Conservation (phyloP, 176 grass and related monocot species). For the Zea luxurians region DNA sequence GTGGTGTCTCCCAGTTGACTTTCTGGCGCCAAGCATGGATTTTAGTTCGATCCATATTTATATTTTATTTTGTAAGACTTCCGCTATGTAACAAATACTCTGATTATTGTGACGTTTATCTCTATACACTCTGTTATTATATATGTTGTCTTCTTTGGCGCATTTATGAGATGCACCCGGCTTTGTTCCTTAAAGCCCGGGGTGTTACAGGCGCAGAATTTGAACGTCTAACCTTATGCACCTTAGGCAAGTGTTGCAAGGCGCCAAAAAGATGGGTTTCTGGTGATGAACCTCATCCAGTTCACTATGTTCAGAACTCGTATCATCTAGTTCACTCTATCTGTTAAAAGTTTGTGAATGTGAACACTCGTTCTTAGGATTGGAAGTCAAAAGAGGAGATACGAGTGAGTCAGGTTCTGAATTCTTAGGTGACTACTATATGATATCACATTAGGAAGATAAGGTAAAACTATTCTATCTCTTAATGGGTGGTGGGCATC, state of each 20-base stretch:
- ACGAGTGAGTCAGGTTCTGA: slow-evolving; percentile 92
- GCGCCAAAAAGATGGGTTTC: slow-evolving; percentile 89
- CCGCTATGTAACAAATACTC: no score
- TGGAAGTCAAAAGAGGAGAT: slow-evolving; percentile 92
- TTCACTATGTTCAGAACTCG: slow-evolving; percentile 64
- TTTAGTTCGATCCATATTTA: no score
- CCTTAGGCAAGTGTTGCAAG: slow-evolving; percentile 79
- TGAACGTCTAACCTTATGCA: no score
- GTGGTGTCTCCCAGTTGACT: no score
- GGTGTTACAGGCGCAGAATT: no score
- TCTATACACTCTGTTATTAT: no score
- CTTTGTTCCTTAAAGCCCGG: no score
- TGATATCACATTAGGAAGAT: slow-evolving; percentile 92
- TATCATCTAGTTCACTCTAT: slow-evolving; percentile 68
- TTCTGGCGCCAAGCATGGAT: no score
- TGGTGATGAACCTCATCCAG: slow-evolving; percentile 49
- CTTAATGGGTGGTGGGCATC: slow-evolving; percentile 90
- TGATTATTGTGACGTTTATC: no score
- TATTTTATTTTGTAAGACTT: no score
- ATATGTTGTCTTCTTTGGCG: no score
- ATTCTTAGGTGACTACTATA: slow-evolving; percentile 75
- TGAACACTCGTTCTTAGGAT: slow-evolving; percentile 90
- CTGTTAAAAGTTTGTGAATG: slow-evolving; percentile 95
- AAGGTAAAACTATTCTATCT: slow-evolving; percentile 78
- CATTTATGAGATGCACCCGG: no score